These are phyloP conservation scores for Fusarium camptoceras DNA, from an alignment of 2,329 filamentous ascomycete genomes.

Conservation along the genomic window DNA sequence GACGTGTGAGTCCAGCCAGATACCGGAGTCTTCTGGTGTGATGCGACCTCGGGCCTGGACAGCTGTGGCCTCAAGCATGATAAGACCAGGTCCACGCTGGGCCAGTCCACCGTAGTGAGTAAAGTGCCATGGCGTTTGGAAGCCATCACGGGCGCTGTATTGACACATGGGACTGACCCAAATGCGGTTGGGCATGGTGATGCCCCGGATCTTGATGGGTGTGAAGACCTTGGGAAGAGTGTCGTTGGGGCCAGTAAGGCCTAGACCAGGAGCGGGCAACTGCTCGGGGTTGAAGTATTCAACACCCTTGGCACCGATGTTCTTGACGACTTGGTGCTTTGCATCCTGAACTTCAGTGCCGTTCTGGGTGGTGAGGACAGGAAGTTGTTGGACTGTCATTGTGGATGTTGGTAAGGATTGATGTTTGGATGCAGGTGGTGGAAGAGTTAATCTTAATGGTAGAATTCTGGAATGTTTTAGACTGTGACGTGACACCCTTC, in stretches of 20 bases:
- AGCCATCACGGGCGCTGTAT: slow-evolving; percentile 56
- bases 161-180: slow-evolving; percentile 70
- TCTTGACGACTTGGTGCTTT: neutral
- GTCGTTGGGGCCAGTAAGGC: neutral
- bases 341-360: neutral
- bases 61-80: slow-evolving; percentile 75
- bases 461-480: too few relatives aligned
- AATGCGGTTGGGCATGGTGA: slow-evolving; percentile 67
- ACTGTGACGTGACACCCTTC: neutral
- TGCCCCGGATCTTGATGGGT: slow-evolving; percentile 64
- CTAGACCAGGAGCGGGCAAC: neutral
- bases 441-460: neutral
- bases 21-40: slow-evolving; percentile 67
- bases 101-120: slow-evolving; percentile 79
- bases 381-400: neutral
- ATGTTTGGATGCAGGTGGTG: rapidly evolving
- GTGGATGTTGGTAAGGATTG: rapidly evolving
- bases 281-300: neutral
- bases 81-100: slow-evolving; percentile 73
- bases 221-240: slow-evolving; percentile 56
- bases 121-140: slow-evolving; percentile 76
- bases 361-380: neutral
- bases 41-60: slow-evolving; percentile 77
- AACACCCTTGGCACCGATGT: neutral
- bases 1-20: slow-evolving; percentile 79